phyloP scores from a whole-genome alignment of 2,329 filamentous ascomycete genomes.

The Xylariaceae sp. region DNA sequence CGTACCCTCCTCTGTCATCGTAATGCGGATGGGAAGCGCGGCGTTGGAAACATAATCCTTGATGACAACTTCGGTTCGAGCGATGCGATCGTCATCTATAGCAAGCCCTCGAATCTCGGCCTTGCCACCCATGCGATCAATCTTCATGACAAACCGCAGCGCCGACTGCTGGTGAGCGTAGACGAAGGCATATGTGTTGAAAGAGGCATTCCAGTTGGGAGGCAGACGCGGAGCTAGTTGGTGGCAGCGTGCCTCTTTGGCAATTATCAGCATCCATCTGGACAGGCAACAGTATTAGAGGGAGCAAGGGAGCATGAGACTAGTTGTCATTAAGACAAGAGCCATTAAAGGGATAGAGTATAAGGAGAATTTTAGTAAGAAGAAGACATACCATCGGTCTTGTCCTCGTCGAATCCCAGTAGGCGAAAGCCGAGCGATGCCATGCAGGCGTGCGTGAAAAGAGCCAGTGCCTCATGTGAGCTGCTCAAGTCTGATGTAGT shows the following conservation, averaged over 20 bases:
- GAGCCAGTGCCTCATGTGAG: conserved; percentile 76
- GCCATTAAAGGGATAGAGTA: not conserved
- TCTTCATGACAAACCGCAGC: conserved; percentile 76
- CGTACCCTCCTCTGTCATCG: conserved; percentile 38
- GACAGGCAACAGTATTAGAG: too few relatives aligned
- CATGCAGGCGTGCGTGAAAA: conserved; percentile 83
- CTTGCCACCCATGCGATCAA: conserved; percentile 77
- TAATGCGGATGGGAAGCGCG: conserved; percentile 53
- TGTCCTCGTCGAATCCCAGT: conserved; percentile 78
- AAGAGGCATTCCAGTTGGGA: conserved; percentile 71
- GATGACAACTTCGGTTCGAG: conserved; percentile 68
- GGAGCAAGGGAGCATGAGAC: too few relatives aligned
- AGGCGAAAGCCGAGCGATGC: conserved; percentile 74
- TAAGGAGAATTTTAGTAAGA: not conserved
- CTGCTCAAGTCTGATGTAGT: conserved; percentile 61
- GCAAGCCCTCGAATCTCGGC: conserved; percentile 79
- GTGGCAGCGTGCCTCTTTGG: conserved; percentile 52
- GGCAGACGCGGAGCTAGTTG: conserved; percentile 62
- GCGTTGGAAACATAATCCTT: conserved; percentile 69
- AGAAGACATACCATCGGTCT: conserved; percentile 55
- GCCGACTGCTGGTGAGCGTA: conserved; percentile 84
- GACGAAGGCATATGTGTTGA: conserved; percentile 71
- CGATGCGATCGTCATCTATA: conserved; percentile 75
- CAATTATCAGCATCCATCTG: conserved; percentile 2
- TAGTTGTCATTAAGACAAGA: too few relatives aligned